phyloP scores from a whole-genome alignment of 2,329 filamentous ascomycete species.

The Aspergillus sp. region DNA sequence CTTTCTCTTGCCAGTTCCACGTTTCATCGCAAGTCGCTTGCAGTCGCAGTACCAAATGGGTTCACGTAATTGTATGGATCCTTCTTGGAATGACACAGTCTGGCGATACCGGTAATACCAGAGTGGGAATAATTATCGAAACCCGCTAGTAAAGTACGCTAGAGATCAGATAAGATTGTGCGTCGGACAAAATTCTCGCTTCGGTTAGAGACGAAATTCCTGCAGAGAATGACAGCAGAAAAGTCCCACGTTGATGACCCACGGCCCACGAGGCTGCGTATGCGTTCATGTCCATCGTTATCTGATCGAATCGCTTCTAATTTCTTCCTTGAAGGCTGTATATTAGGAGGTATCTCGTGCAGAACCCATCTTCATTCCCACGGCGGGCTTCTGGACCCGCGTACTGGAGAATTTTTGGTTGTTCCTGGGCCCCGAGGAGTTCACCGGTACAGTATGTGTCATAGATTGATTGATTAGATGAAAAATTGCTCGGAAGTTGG shows the following conservation, averaged over 20 bases:
- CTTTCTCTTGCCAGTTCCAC: neutral
- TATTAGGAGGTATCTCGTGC: neutral
- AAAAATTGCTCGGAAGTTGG: no score
- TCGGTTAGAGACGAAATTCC: neutral
- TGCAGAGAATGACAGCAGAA: neutral
- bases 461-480: neutral
- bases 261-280: neutral
- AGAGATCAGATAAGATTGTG: conserved; percentile 13
- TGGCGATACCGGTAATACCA: neutral
- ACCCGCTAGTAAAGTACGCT: conserved; percentile 6
- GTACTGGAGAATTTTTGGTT: neutral
- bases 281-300: neutral
- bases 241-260: neutral
- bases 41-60: neutral
- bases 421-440: neutral
- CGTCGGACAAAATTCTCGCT: conserved; percentile 4
- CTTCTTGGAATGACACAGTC: neutral
- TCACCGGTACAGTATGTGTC: neutral
- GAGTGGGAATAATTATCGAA: neutral
- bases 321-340: neutral
- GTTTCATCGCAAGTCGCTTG: neutral
- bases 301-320: neutral
- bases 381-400: neutral
- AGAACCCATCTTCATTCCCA: neutral
- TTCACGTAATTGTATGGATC: neutral